Percentiles rank a stretch among this genome's conserved stretches.
Conservation (phyloP, 2,329 filamentous ascomycete species). For the Hypoxylon sp. region DNA sequence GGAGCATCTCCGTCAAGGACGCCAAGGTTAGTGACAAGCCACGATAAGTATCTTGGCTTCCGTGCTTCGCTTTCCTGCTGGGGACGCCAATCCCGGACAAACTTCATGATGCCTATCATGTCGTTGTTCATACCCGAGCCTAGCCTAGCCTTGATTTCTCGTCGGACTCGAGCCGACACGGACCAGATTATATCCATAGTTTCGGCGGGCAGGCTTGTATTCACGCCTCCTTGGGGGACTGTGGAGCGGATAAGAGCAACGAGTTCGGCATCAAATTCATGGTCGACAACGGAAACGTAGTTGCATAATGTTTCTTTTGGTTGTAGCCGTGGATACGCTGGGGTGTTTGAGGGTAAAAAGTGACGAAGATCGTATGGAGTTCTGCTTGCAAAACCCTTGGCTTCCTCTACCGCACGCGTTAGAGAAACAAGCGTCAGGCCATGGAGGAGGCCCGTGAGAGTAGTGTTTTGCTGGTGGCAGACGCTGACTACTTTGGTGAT, state of each 20-base stretch:
- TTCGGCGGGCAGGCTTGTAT: no score
- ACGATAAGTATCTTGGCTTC: constrained; percentile 21
- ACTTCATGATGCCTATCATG: background rate
- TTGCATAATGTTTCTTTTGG: constrained; percentile 34
- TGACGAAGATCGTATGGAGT: constrained; percentile 38
- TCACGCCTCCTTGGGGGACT: no score
- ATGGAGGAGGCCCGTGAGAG: constrained; percentile 45
- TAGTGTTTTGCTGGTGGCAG: constrained; percentile 41
- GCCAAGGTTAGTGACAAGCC: constrained; percentile 29
- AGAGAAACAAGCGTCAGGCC: constrained; percentile 33
- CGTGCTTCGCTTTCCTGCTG: constrained; percentile 9
- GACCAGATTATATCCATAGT: background rate
- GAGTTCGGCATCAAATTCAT: constrained; percentile 35
- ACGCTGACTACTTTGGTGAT: constrained; percentile 22
- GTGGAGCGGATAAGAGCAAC: constrained; percentile 37
- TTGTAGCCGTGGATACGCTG: constrained; percentile 16
- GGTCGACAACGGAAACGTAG: constrained; percentile 38
- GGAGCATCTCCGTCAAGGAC: constrained; percentile 6
- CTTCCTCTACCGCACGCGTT: constrained; percentile 21
- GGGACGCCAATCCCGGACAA: constrained; percentile 25
- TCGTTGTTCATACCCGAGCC: background rate
- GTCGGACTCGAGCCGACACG: background rate
- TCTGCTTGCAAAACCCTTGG: constrained; percentile 32
- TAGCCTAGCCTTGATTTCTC: background rate
- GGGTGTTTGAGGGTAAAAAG: constrained; percentile 18